Evolutionary conservation across 306 rosid species (phyloP), one percentile per base, ranked within the genome.

Genomic region (Hippophae tibetana): DNA sequence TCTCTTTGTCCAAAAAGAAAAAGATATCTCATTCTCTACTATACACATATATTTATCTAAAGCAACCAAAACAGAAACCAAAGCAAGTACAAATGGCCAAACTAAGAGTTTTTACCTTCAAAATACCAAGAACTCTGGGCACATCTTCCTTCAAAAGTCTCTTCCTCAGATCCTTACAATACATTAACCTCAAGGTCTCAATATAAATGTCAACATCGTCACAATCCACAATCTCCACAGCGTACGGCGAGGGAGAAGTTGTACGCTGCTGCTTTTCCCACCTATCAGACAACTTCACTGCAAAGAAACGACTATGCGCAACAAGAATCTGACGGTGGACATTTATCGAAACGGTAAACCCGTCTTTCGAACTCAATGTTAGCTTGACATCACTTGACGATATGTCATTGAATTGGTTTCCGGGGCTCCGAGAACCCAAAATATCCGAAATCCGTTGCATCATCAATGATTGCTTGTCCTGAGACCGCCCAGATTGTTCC

Each of bases 161-260:
- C 85, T 82, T 92, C 81, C 88, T 80, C 67, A 87, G 71, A 78
- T 92, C 99, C 76, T 80, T 83, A 62, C 93, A 87, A 58, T 92
- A 92, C 95, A 87, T 85, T 72, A 88, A 61, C 72, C 87, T 83
- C 86, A 92, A 70, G 8, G 99, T 74, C 67, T 85, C 95, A 12
- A 92, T 86, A 23, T 92, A 92, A 57, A 85, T 74, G 77, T 92
- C 99, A 10, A 92, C 90, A 49, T 88, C 99, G 54, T 92, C 99
- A 42, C 99, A 92, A 9, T 88, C 98, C 2, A 95, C 95, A 57
- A 92, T 92, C 69, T 92, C 99, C 38, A 88, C 93, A 64, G 67
- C 59, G 70, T 83, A 78, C 7, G 99, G 98, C 26, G 69, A 48
- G 18, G 77, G 25, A 12, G 85, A 52, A 48, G 64, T 38, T 43